These are phyloP conservation scores for Apiospora rasikravindrae DNA, from an alignment of 2,329 filamentous ascomycete species.

Conservation along the genomic window DNA sequence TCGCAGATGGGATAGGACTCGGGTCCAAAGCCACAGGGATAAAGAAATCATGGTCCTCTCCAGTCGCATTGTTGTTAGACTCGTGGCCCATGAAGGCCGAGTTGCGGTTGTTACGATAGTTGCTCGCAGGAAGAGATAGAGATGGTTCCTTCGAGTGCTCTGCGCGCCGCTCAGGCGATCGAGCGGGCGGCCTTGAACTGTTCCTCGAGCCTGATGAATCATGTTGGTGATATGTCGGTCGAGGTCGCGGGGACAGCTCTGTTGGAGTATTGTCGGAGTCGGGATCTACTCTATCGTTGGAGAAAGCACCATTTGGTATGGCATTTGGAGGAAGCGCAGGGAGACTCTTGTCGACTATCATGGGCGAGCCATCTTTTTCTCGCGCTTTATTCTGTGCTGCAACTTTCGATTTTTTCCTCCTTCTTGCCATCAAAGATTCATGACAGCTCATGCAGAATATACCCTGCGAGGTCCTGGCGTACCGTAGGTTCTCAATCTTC, in stretches of 20 bases:
- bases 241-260: slow-evolving; percentile 70
- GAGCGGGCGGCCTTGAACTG: slow-evolving; percentile 56
- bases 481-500: slow-evolving; percentile 97
- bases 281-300: slow-evolving; percentile 61
- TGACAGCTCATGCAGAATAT: slow-evolving; percentile 99
- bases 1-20: slow-evolving; percentile 61
- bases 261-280: slow-evolving; percentile 68
- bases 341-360: slow-evolving; percentile 87
- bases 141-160: slow-evolving; percentile 58
- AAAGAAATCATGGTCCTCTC: slow-evolving; percentile 72
- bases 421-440: slow-evolving; percentile 91
- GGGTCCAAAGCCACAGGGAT: slow-evolving; percentile 79
- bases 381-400: slow-evolving; percentile 64
- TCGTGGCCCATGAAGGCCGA: slow-evolving; percentile 63
- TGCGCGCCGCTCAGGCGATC: slow-evolving; percentile 58
- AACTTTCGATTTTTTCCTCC: slow-evolving; percentile 84
- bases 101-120: slow-evolving; percentile 78
- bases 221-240: slow-evolving; percentile 54
- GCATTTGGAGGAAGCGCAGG: slow-evolving; percentile 86
- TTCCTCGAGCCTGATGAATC: slow-evolving; percentile 59
- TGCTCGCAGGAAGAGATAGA: slow-evolving; percentile 74
- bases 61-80: slow-evolving; percentile 46
- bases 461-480: slow-evolving; percentile 95
- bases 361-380: slow-evolving; percentile 67
- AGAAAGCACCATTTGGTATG: slow-evolving; percentile 66